Evolutionary conservation across 129 eudicot species (phyloP), one percentile per base, ranked within the genome.

Genomic region (Mikania micrantha): DNA sequence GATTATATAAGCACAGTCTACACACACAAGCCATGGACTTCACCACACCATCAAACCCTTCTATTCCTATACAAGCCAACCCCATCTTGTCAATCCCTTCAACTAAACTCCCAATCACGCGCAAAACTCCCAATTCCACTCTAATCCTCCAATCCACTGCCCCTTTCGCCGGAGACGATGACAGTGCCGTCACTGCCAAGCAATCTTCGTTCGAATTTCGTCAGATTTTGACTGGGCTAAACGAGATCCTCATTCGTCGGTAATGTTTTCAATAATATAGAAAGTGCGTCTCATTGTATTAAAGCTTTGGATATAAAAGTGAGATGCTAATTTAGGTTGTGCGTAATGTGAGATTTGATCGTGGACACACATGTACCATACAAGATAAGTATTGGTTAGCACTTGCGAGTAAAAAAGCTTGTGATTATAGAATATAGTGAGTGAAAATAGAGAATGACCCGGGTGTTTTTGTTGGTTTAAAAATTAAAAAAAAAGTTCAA

Each of bases 141-240:
- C 73, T 54, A 4, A 52, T 41, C 75, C 70, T 69, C 73, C 34
- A 42, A 40, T 63, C 67, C 52, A 2, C 68, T 64, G 0, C 62
- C 53, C 35, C 5, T 25, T 15, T 35, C 56, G 5, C 27, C 49
- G 27, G 34, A 27, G 50, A n/a, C 34, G 71, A 48, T 45, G 74
- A 25, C 41, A 40, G 16, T 32, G 17, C 10, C n/a, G 39, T 4
- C 45, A 56, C 19, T 28, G 35, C 64, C 38, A 53, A 72, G n/a
- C 77, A 75, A 12, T 74, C 83, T 20, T 85, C 93, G 4, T 80
- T 74, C 77, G 85, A 88, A 39, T 85, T n/a, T 83, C 93, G 83
- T 60, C 83, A 93, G 39, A 75, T 88, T 21, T 88, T 93, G 93
- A 81, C 90, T 45, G 90, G 85, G 41, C 84, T 85, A 0, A 90